Evolutionary conservation across 768 basidiomycete genomes (phyloP).

Genomic region (Cubamyces sp.): DNA sequence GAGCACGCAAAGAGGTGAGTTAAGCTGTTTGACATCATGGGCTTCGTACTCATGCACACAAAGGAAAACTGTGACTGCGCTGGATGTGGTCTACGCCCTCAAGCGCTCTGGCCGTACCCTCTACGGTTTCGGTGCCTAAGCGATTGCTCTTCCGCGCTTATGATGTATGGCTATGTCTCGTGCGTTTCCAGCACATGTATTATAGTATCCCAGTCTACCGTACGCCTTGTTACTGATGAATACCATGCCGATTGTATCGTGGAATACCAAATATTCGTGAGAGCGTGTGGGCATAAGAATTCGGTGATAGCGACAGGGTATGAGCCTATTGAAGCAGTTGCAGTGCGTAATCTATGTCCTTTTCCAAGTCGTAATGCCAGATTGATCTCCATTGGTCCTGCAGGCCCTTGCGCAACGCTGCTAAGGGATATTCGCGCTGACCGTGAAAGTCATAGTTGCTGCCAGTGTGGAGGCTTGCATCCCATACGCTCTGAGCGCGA

Average conservation of each 20-base stretch:
- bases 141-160: not conserved
- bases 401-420: conserved; percentile 41
- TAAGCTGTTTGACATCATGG: not conserved
- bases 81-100: conserved; percentile 65
- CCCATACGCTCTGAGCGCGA: conserved; percentile 53
- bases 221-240: conserved; percentile 11
- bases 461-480: conserved; percentile 46
- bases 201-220: conserved; percentile 19
- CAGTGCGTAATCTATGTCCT: conserved; percentile 37
- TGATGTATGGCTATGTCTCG: conserved; percentile 26
- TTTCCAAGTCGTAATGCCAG: conserved; percentile 48
- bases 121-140: conserved; percentile 57
- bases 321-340: no score
- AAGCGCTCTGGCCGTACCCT: conserved; percentile 62
- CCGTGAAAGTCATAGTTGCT: conserved; percentile 49
- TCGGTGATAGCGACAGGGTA: no score
- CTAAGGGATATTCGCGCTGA: conserved; percentile 32
- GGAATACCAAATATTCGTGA: not conserved
- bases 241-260: conserved; percentile 8
- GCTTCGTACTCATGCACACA: not conserved
- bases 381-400: conserved; percentile 49
- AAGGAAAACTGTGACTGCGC: conserved; percentile 56
- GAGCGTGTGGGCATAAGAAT: no score
- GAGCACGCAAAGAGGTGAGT: conserved; percentile 56
- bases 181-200: conserved; percentile 21